Conservation (phyloP, 1,139 yeast species). For the Keqinozyma sinolaborantium region DNA sequence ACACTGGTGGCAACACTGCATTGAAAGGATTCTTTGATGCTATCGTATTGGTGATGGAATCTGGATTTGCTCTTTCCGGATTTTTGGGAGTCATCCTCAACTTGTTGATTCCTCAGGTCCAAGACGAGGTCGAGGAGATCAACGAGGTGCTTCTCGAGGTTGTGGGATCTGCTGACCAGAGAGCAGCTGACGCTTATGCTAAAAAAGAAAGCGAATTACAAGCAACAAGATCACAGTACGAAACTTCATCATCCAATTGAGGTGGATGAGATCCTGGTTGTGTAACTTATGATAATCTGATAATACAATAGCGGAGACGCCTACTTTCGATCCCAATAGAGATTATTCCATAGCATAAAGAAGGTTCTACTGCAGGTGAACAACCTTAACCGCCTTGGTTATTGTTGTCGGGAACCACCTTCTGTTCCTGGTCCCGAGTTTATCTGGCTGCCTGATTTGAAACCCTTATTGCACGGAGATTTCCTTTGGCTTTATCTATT, state of each 20-base stretch:
- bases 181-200: slow-evolving; percentile 34
- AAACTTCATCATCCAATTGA: neutral
- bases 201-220: slow-evolving; percentile 29
- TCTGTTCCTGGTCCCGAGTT: too few species aligned
- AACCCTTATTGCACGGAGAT: too few species aligned
- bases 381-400: too few species aligned
- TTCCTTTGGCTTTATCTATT: too few species aligned
- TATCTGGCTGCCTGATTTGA: too few species aligned
- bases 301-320: too few species aligned
- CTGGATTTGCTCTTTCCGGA: slow-evolving; percentile 84
- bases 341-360: too few species aligned
- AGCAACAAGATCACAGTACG: slow-evolving; percentile 3
- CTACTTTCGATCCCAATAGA: too few species aligned
- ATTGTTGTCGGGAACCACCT: too few species aligned
- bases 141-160: slow-evolving; percentile 45
- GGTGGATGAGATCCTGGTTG: neutral
- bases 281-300: too few species aligned
- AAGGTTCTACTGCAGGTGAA: too few species aligned
- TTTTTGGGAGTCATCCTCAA: slow-evolving; percentile 71
- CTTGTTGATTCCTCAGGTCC: slow-evolving; percentile 66
- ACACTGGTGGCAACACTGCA: slow-evolving; percentile 60
- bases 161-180: slow-evolving; percentile 44
- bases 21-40: slow-evolving; percentile 76
- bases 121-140: slow-evolving; percentile 57
- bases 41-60: slow-evolving; percentile 76